Evolutionary conservation across 2,329 filamentous ascomycete species (phyloP).

Genomic region (Hypoxylon sp.): DNA sequence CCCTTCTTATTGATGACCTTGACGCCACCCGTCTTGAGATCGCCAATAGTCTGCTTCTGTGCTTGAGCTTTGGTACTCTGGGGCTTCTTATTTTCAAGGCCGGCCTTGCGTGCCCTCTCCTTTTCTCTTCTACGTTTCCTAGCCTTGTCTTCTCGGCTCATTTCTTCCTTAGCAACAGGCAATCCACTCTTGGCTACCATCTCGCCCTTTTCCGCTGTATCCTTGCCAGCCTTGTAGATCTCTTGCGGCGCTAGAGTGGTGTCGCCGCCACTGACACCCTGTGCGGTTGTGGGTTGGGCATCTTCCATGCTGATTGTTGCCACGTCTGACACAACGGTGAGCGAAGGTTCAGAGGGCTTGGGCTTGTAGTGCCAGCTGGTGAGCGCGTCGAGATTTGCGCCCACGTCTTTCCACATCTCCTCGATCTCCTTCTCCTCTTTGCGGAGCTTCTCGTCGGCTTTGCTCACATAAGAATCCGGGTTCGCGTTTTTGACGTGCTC

Average conservation of each 20-base stretch:
- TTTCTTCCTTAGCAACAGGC: constrained; percentile 82
- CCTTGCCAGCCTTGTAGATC: constrained; percentile 83
- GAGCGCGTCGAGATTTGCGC: constrained; percentile 83
- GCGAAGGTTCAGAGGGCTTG: constrained; percentile 79
- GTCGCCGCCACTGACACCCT: constrained; percentile 72
- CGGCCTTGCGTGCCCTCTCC: constrained; percentile 80
- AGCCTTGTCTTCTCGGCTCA: constrained; percentile 85
- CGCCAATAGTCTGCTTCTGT: constrained; percentile 57
- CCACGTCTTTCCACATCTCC: constrained; percentile 82
- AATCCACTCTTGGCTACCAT: constrained; percentile 79
- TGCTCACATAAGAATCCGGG: constrained; percentile 80
- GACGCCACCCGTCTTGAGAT: constrained; percentile 75
- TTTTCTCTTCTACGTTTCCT: constrained; percentile 81
- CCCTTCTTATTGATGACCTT: constrained; percentile 93
- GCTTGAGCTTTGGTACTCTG: constrained; percentile 67
- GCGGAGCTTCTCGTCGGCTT: constrained; percentile 81
- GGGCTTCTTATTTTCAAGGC: constrained; percentile 57
- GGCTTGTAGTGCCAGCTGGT: constrained; percentile 97
- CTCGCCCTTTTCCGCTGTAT: constrained; percentile 71
- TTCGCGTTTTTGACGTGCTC: constrained; percentile 84
- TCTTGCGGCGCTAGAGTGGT: constrained; percentile 93
- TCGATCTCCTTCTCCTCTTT: constrained; percentile 86
- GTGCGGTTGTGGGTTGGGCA: constrained; percentile 83
- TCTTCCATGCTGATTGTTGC: constrained; percentile 96
- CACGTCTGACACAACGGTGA: constrained; percentile 89